These are phyloP conservation scores for Phytopythium oedochilum DNA, from an alignment of 352 stramenopile genomes.

Conservation along the genomic window DNA sequence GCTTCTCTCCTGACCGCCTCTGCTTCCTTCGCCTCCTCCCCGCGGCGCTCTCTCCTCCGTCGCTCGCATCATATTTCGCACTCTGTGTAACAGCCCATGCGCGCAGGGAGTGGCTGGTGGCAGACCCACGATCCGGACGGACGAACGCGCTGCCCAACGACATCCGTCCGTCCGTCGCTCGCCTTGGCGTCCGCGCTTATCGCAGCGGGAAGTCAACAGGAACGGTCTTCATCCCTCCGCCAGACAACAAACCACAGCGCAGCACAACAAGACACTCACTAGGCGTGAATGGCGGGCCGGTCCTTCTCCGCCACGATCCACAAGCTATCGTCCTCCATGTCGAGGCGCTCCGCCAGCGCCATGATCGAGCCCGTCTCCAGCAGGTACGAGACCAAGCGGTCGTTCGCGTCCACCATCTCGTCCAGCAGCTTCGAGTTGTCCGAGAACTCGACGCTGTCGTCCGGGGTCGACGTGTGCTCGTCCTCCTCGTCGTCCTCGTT, in stretches of 20 bases:
- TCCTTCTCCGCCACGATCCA: constrained; percentile 86
- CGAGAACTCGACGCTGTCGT: constrained; percentile 35
- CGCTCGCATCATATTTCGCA: neutral
- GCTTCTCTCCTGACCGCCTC: neutral
- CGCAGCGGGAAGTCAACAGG: neutral
- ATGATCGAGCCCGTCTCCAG: constrained; percentile 85
- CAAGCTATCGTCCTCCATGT: constrained; percentile 80
- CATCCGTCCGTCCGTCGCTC: neutral
- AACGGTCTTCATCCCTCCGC: neutral
- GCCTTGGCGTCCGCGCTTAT: neutral
- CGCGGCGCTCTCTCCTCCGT: neutral
- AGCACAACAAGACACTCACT: constrained; percentile 1
- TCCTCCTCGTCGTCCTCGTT: constrained; percentile 45
- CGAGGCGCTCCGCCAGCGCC: constrained; percentile 72
- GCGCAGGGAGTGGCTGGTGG: neutral
- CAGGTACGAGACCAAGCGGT: constrained; percentile 83
- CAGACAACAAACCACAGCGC: neutral
- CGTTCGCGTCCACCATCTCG: constrained; percentile 81
- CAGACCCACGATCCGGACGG: neutral
- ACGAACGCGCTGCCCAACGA: neutral
- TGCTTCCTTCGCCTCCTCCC: neutral
- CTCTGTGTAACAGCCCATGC: neutral
- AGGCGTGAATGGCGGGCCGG: constrained; percentile 78
- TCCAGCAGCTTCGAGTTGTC: constrained; percentile 64
- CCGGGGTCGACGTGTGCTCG: constrained; percentile 18